These are phyloP conservation scores for Gossypium thurberi DNA, from an alignment of 345 rosid species.

Conservation along the genomic window DNA sequence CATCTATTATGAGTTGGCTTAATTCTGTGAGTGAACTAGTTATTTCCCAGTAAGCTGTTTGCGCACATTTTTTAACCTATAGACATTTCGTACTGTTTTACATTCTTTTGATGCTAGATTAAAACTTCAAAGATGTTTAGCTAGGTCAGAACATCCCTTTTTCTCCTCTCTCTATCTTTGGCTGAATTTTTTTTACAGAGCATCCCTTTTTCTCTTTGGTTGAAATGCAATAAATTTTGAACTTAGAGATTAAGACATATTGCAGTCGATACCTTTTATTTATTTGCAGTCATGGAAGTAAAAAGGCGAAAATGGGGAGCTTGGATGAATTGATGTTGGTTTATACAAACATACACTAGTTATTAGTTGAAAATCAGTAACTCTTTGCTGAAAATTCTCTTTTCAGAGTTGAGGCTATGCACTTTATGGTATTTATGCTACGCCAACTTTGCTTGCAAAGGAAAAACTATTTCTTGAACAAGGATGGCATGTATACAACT, in stretches of 20 bases:
- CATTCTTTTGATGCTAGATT: too few species aligned
- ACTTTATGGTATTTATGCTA: constrained; percentile 70
- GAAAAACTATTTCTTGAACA: constrained; percentile 75
- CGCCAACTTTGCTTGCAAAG: constrained; percentile 81
- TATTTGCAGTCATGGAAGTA: too few species aligned
- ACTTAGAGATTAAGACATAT: background rate
- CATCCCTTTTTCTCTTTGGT: too few species aligned
- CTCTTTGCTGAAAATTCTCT: background rate
- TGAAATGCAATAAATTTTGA: background rate
- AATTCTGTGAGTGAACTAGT: background rate
- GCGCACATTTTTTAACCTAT: too few species aligned
- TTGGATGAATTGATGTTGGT: constrained; percentile 1
- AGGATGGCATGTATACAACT: constrained; percentile 94
- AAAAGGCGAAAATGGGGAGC: background rate
- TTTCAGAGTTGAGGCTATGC: constrained; percentile 92
- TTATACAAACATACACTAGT: background rate
- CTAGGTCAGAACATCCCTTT: too few species aligned
- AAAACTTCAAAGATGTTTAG: too few species aligned
- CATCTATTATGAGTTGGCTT: background rate
- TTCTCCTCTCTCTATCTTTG: too few species aligned
- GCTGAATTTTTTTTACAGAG: too few species aligned
- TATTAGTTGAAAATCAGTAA: background rate
- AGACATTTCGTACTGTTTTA: too few species aligned
- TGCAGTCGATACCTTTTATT: background rate
- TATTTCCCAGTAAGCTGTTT: too few species aligned